Evolutionary conservation across 1,139 yeast species (phyloP), one percentile per base, ranked within the genome.

Genomic region (Maudiozyma humilis): DNA sequence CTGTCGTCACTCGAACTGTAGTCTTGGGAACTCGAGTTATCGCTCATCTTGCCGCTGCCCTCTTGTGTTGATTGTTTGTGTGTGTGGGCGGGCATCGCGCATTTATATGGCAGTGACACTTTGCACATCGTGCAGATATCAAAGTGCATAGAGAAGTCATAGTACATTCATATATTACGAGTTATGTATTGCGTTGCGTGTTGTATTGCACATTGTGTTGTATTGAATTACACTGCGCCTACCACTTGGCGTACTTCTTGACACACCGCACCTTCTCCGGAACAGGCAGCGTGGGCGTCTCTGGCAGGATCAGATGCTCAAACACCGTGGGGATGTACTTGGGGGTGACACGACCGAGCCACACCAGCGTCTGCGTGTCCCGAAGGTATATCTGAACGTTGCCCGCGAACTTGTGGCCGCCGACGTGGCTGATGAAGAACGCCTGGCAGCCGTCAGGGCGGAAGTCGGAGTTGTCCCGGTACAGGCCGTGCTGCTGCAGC

Each of bases 381-480:
- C 74, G 78, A 49, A 79, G 65, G 58, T 86, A 88, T 23, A 89
- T 75, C 44, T 87, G 72, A 2, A 86, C 84, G 63, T 91, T 91
- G 2, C 97, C 96, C 1, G 91, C 85, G 63, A 70, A 91, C 59
- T 91, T 91, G 65, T 91, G 98, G 2, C 97, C 97, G 3, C 98
- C 98, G 27, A 91, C 82, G 63, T 91, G 98, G 57, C 85, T 87
- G 18, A 84, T 73, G 55, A 64, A 87, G 2, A 73, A 69, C 3
- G 88, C 86, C 12, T 69, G 66, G 1, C 82, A 84, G 2, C 97
- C 97, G 32, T 73, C 79, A 0, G 86, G 79, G 42, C 89, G 71
- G 39, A 69, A 71, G 58, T 85, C 95, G 4, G 86, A 81, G 33
- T 66, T 57, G 62, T 89, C 96, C 55, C 97, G 72, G 54, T 77